Base-by-base conservation (phyloP, 2,329 filamentous ascomycete species). In the Kalmusia sp. region DNA sequence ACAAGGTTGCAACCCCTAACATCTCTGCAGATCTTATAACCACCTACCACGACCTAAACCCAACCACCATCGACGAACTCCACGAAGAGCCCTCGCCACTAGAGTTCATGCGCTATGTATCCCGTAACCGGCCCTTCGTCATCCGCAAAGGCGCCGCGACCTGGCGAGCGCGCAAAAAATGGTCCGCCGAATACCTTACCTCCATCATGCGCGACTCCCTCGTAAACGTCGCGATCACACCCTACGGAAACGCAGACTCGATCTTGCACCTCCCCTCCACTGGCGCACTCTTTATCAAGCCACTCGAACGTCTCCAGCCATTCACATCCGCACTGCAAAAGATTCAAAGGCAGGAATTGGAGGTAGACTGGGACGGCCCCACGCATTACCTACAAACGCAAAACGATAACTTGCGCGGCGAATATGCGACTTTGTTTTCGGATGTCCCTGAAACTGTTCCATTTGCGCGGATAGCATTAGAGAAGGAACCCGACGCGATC, bases 221-320 rank as follows among this genome's bases (percentile, higher is more conserved):
- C 1, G 87, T 95, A 46, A 91, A 90, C 61, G 89, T 93, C 51
- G 90, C 90, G 19, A 82, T 92, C 28, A 95, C 91, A n/a, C 89
- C 90, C 1, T 70, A 78, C 38, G 90, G 90, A 78, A 78, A 84
- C 79, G 63, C 86, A 79, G 62, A 86, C 76, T 58, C 72, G 6
- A 84, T 92, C 52, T 81, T 90, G 24, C 86, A 88, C 59, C 86
- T 87, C 1, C 81, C 84, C 46, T 4, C 22, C 17, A 14, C 30
- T 15, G 11, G 24, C 24, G 33, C 44, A 14, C 31, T 77, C 19
- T 89, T 92, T 64, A 86, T 89, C 22, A 92, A 92, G 65, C 91
- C 91, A 0, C 82, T 86, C 67, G 88, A 93, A 59, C 84, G 86
- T 51, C 74, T 80, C 17, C 84, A 89, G 51, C 71, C 78, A 0